A percentile compares a stretch with the other conserved stretches of the same genome.
phyloP scores from a whole-genome alignment of 2,329 filamentous ascomycete genomes.

The Tolypocladium inflatum region DNA sequence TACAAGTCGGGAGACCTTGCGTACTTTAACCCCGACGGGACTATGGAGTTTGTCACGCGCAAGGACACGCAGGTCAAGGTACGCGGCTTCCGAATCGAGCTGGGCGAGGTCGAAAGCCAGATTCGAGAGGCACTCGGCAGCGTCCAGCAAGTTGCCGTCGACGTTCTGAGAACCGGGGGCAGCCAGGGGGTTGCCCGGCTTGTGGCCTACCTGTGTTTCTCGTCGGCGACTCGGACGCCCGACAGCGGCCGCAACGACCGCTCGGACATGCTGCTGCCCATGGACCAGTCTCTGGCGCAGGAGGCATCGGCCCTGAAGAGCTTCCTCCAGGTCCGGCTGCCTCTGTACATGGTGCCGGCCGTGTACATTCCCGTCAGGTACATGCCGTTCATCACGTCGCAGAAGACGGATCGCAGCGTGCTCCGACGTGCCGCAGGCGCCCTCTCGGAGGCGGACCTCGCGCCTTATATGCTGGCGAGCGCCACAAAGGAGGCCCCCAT shows the following conservation, averaged over 20 bases:
- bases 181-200: not conserved
- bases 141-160: not conserved
- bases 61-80: constrained; percentile 6
- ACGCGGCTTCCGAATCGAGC: constrained; percentile 9
- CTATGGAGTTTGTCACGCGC: constrained; percentile 6
- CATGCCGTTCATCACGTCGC: constrained; percentile 6
- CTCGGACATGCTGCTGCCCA: not conserved
- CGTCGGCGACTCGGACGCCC: too few species aligned
- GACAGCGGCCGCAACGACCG: too few species aligned
- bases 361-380: constrained; percentile 4
- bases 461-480: not conserved
- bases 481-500: not conserved
- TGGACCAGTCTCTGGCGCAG: not conserved
- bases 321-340: not conserved
- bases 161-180: not conserved
- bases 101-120: constrained; percentile 7
- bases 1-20: constrained; percentile 12
- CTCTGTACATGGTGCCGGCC: constrained; percentile 1
- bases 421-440: not conserved
- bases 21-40: constrained; percentile 6
- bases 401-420: constrained; percentile 8
- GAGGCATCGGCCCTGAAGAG: not conserved
- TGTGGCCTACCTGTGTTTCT: not conserved
- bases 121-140: not conserved
- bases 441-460: not conserved